Evolutionary conservation across 2,329 filamentous ascomycete genomes (phyloP).

Genomic region (Monilinia polystroma): DNA sequence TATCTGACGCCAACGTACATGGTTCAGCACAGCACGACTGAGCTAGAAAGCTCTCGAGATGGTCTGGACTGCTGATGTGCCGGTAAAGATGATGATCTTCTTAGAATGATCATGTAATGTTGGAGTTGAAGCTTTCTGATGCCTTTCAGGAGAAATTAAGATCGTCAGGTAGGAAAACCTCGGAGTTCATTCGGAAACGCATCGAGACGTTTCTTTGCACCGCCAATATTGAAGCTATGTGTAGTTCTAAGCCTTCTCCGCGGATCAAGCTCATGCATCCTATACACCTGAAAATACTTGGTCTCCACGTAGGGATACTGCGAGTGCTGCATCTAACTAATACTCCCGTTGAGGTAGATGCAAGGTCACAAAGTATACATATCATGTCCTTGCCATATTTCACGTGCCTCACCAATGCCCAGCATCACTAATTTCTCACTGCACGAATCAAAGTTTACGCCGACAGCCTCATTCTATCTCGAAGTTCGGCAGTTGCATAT

Average conservation of each 20-base stretch:
- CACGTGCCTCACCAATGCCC: no score
- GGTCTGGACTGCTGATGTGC: not conserved
- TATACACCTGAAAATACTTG: no score
- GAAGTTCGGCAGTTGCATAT: no score
- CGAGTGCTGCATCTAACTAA: no score
- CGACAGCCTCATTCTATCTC: no score
- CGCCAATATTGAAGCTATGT: not conserved
- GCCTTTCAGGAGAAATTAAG: not conserved
- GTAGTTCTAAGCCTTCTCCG: not conserved
- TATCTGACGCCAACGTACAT: not conserved
- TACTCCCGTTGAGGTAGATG: no score
- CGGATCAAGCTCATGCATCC: not conserved
- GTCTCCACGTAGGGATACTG: no score
- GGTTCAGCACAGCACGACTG: not conserved
- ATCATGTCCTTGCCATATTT: no score
- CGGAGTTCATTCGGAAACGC: not conserved
- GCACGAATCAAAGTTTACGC: no score
- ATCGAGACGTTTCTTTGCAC: not conserved
- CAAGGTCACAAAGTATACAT: no score
- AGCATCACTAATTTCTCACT: no score
- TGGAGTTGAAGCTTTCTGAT: not conserved
- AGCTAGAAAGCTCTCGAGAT: not conserved
- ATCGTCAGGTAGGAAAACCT: not conserved
- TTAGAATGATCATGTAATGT: not conserved
- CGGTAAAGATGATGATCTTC: slow-evolving; percentile 3